These are phyloP conservation scores for Hanseniaspora guilliermondii DNA, from an alignment of 805 yeast genomes.

Conservation along the genomic window DNA sequence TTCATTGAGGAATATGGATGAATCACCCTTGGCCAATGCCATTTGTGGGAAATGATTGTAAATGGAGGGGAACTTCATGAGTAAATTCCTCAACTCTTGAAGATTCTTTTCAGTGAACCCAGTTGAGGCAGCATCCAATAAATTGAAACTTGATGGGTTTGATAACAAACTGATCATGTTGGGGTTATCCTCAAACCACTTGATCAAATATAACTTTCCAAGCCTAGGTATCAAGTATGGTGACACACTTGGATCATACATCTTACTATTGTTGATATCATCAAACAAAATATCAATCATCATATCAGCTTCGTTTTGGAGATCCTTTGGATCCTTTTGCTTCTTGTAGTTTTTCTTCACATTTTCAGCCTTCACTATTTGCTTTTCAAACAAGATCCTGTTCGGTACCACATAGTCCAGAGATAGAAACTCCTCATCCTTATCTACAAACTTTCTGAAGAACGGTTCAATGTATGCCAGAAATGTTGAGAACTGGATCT, in stretches of 20 bases:
- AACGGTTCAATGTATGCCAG: conserved; percentile 75
- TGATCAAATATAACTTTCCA: conserved; percentile 69
- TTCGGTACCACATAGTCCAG: conserved; percentile 49
- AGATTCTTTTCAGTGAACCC: neutral
- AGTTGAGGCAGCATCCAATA: neutral
- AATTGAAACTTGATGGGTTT: neutral
- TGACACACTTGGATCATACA: conserved; percentile 51
- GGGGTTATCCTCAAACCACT: conserved; percentile 69
- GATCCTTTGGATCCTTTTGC: neutral
- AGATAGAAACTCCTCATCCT: conserved; percentile 63
- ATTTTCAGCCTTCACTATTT: neutral
- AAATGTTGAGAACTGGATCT: conserved; percentile 82
- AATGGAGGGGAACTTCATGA: conserved; percentile 2
- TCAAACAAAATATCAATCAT: conserved; percentile 1
- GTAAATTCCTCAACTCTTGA: neutral
- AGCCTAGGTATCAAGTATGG: conserved; percentile 77
- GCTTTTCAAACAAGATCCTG: conserved; percentile 14
- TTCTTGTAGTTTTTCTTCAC: conserved; percentile 19
- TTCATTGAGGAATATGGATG: neutral
- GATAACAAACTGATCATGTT: conserved; percentile 26
- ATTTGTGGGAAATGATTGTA: conserved; percentile 18
- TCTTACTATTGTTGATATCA: conserved; percentile 1
- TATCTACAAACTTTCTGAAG: conserved; percentile 64
- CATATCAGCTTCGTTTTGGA: neutral
- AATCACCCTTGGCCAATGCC: conserved; percentile 9